phyloP scores from a whole-genome alignment of 1,284 basidiomycete genomes.

The Puccinia brachypodii region DNA sequence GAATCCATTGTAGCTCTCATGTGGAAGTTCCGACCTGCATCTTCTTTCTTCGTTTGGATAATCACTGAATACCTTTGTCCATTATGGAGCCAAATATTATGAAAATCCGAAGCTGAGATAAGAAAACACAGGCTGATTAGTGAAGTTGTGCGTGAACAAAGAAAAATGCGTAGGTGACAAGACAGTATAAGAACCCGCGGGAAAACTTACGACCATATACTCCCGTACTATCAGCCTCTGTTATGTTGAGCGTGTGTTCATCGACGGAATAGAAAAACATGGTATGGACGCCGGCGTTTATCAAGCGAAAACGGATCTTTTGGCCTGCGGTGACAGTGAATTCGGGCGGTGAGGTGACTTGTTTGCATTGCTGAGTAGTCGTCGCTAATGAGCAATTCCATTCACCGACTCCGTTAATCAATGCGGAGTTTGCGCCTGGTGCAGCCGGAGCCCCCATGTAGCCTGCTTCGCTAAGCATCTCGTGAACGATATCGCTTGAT shows the following conservation, averaged over 20 bases:
- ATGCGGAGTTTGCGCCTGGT: constrained; percentile 59
- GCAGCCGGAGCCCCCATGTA: constrained; percentile 55
- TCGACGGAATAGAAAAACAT: constrained; percentile 53
- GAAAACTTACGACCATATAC: constrained; percentile 37
- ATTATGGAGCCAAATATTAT: constrained; percentile 23
- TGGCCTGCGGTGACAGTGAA: constrained; percentile 37
- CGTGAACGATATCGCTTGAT: constrained; percentile 31
- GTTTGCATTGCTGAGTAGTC: constrained; percentile 12
- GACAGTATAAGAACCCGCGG: background rate
- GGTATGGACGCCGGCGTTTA: constrained; percentile 60
- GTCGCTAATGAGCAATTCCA: constrained; percentile 44
- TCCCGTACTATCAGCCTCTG: constrained; percentile 42
- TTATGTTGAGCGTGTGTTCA: constrained; percentile 50
- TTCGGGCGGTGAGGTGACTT: constrained; percentile 4
- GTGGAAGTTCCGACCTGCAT: constrained; percentile 28
- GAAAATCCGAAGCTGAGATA: constrained; percentile 10
- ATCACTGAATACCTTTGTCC: constrained; percentile 37
- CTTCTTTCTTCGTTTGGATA: constrained; percentile 11
- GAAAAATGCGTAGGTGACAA: background rate
- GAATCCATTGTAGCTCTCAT: constrained; percentile 36
- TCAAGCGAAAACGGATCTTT: constrained; percentile 61
- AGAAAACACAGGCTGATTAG: background rate
- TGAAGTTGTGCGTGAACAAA: background rate
- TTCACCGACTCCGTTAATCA: constrained; percentile 62
- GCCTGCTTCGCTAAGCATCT: constrained; percentile 49